Conservation (phyloP, 805 yeast genomes). For the Dipodascus albidus region DNA sequence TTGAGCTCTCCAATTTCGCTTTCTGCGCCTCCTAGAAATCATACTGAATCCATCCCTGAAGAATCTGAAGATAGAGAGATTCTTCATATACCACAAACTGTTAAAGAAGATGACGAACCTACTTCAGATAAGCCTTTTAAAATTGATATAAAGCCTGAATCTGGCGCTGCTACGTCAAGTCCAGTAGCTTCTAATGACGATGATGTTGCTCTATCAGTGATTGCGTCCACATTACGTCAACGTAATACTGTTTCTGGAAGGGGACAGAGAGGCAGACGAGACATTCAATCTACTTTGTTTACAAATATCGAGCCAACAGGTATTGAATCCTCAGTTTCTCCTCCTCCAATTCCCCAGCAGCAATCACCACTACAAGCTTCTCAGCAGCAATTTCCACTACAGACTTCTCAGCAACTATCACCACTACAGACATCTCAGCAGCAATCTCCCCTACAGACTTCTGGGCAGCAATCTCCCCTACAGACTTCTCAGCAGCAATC, state of each 20-base stretch:
- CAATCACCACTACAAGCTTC: not conserved
- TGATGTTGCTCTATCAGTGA: conserved; percentile 21
- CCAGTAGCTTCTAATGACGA: conserved; percentile 17
- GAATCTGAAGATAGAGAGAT: not conserved
- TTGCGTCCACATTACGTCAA: conserved; percentile 23
- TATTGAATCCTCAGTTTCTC: conserved; percentile 7
- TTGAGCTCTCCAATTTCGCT: conserved; percentile 2
- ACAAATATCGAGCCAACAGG: conserved; percentile 18
- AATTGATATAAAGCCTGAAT: conserved; percentile 11
- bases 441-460: conserved; percentile 4
- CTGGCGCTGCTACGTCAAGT: conserved; percentile 11
- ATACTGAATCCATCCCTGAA: conserved; percentile 1
- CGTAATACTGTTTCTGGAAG: conserved; percentile 21
- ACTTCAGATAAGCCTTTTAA: conserved; percentile 10
- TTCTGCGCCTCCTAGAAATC: conserved; percentile 1
- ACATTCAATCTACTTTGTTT: conserved; percentile 22
- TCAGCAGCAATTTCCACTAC: not conserved
- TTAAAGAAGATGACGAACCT: conserved; percentile 7
- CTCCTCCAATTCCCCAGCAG: conserved; percentile 6
- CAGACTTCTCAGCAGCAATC: conserved; percentile 4
- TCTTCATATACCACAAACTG: not conserved
- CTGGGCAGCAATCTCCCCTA: not conserved
- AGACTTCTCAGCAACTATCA: conserved; percentile 1
- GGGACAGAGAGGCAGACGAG: conserved; percentile 20
- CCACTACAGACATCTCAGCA: conserved; percentile 7